Evolutionary conservation across 2,329 filamentous ascomycete species (phyloP).

Genomic region (Fusarium verticillioides): DNA sequence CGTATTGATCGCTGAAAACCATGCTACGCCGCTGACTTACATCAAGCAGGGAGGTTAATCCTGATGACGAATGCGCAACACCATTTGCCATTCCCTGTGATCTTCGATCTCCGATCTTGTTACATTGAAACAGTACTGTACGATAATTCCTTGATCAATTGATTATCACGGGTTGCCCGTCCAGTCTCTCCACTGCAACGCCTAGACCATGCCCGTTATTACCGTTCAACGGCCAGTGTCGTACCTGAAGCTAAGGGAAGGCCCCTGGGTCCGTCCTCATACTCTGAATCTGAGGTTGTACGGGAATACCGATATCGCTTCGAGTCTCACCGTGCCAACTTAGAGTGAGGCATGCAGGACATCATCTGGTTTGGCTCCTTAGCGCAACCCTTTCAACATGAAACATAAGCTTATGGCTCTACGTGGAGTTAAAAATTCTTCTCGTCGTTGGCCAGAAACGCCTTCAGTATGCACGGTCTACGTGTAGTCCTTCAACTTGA

Average conservation of each 20-base stretch:
- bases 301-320: slow-evolving; percentile 8
- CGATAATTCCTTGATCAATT: slow-evolving; percentile 7
- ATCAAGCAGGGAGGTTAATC: slow-evolving; percentile 11
- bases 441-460: neutral
- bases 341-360: slow-evolving; percentile 20
- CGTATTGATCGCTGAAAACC: neutral
- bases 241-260: neutral
- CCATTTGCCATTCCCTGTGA: neutral
- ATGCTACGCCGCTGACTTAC: slow-evolving; percentile 16
- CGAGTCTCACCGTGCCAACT: slow-evolving; percentile 11
- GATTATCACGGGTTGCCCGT: neutral
- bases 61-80: slow-evolving; percentile 6
- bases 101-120: slow-evolving; percentile 30
- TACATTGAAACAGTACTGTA: slow-evolving; percentile 2
- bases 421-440: slow-evolving; percentile 6
- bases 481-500: slow-evolving; percentile 22
- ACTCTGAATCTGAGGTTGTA: neutral
- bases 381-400: slow-evolving; percentile 21
- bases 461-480: slow-evolving; percentile 19
- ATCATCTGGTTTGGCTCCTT: slow-evolving; percentile 23
- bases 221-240: slow-evolving; percentile 18
- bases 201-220: slow-evolving; percentile 20
- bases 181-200: slow-evolving; percentile 9
- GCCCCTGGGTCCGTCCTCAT: neutral
- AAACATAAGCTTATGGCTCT: slow-evolving; percentile 24